Percentiles rank a stretch among this genome's conserved stretches.
Evolutionary conservation across 495 filamentous ascomycete genomes (phyloP).

Genomic region (Chaetomidium leptoderma): DNA sequence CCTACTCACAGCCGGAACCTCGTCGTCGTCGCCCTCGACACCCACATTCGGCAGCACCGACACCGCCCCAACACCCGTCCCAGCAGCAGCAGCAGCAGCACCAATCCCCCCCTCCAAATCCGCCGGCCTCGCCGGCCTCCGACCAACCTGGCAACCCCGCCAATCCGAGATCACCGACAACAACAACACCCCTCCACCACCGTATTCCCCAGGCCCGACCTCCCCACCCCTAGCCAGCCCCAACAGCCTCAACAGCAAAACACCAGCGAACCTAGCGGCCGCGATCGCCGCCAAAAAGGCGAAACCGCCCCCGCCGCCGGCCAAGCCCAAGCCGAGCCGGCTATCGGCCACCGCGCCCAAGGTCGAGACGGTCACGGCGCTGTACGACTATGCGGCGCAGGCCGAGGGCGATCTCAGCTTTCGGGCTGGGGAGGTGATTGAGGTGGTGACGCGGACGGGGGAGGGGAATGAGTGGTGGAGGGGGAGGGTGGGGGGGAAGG

Average conservation of each 20-base stretch:
- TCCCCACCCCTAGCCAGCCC: constrained; percentile 18
- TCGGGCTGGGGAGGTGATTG: constrained; percentile 82
- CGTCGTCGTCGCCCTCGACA: constrained; percentile 13
- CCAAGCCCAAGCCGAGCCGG: constrained; percentile 77
- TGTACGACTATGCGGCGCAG: constrained; percentile 96
- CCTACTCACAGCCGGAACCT: constrained; percentile 39
- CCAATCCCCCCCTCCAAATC: constrained; percentile 4
- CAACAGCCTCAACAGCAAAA: too few species aligned
- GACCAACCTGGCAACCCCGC: constrained; percentile 25
- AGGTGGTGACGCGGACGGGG: constrained; percentile 71
- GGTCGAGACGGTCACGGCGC: constrained; percentile 70
- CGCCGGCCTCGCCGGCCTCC: neutral
- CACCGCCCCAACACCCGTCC: constrained; percentile 16
- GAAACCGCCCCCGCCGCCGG: constrained; percentile 73
- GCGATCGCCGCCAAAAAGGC: constrained; percentile 76
- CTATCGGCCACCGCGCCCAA: constrained; percentile 61
- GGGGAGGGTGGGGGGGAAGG: constrained; percentile 67
- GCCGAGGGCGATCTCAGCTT: constrained; percentile 94
- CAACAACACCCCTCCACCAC: constrained; percentile 43
- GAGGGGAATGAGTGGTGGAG: constrained; percentile 98
- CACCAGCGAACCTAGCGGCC: constrained; percentile 47
- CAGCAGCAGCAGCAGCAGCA: constrained; percentile 10
- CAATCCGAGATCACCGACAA: constrained; percentile 16
- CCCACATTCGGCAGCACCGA: neutral
- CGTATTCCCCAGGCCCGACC: constrained; percentile 51